A percentile compares a stretch with the other conserved stretches of the same genome.
Conservation (phyloP, 345 rosid species). For the rapeseed (Brassica napus) region DNA sequence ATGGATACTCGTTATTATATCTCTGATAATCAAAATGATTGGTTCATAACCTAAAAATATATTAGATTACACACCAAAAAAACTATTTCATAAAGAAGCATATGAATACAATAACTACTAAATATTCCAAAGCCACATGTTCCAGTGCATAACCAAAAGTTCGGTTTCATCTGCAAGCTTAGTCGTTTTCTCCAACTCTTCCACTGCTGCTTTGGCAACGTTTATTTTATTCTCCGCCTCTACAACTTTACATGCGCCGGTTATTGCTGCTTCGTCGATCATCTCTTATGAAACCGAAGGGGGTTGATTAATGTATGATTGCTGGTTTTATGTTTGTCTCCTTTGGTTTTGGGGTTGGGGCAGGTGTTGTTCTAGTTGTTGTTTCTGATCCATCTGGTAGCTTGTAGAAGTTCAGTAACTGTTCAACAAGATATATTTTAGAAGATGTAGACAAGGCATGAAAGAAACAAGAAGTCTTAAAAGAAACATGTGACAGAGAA, state of each 20-base stretch:
- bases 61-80: not conserved
- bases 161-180: conserved; percentile 34
- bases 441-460: not conserved
- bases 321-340: conserved; percentile 40
- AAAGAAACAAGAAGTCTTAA: not conserved
- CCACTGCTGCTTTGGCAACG: conserved; percentile 66
- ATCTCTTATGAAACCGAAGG: conserved; percentile 36
- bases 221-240: conserved; percentile 78
- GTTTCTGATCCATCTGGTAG: conserved; percentile 41
- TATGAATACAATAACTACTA: not conserved
- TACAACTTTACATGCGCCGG: conserved; percentile 66
- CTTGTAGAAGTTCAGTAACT: conserved; percentile 67
- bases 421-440: not conserved
- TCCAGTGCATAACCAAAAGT: not conserved
- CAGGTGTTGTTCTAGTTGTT: conserved; percentile 33
- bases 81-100: not conserved
- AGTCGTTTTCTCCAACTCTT: conserved; percentile 69
- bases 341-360: conserved; percentile 44
- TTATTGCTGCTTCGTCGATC: conserved; percentile 59
- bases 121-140: not conserved
- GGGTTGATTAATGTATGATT: conserved; percentile 23
- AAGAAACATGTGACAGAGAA: not conserved
- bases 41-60: not conserved
- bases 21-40: not conserved
- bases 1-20: no score